Percentiles rank a stretch among this genome's conserved stretches.
Evolutionary conservation across 768 basidiomycete genomes (phyloP).

Genomic region (Lactarius indigo): DNA sequence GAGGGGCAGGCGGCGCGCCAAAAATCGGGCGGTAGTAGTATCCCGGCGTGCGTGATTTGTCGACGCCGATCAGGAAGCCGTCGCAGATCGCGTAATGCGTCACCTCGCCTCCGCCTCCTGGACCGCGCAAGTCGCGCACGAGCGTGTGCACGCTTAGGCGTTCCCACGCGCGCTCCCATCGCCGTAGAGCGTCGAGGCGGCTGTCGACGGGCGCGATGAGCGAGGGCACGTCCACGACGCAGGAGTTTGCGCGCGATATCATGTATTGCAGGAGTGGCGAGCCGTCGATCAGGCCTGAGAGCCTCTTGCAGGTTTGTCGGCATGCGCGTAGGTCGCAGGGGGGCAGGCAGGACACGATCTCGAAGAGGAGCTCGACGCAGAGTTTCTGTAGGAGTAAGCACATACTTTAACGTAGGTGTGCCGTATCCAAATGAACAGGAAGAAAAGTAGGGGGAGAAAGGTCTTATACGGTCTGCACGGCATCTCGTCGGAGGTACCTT

Average conservation of each 20-base stretch:
- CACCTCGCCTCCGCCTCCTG: background rate
- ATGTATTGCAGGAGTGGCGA: background rate
- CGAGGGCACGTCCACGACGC: background rate
- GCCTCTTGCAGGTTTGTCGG: background rate
- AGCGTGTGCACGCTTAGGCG: background rate
- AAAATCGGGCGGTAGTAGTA: background rate
- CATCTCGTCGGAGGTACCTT: background rate
- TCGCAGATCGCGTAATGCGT: background rate
- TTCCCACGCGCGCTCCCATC: background rate
- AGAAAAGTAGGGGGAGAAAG: background rate
- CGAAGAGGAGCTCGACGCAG: background rate
- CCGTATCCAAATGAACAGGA: background rate
- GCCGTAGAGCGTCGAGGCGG: background rate
- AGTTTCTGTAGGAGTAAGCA: background rate
- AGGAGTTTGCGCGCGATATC: background rate
- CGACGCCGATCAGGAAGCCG: background rate
- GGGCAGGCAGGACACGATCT: background rate
- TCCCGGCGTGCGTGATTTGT: background rate
- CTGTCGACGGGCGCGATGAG: background rate
- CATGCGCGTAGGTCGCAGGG: background rate
- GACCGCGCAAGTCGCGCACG: background rate
- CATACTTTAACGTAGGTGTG: background rate
- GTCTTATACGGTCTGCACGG: conserved; percentile 1
- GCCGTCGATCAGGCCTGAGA: background rate
- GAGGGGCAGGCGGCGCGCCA: background rate